Conservation (phyloP, 495 filamentous ascomycete species). For the Immersiella caudata region DNA sequence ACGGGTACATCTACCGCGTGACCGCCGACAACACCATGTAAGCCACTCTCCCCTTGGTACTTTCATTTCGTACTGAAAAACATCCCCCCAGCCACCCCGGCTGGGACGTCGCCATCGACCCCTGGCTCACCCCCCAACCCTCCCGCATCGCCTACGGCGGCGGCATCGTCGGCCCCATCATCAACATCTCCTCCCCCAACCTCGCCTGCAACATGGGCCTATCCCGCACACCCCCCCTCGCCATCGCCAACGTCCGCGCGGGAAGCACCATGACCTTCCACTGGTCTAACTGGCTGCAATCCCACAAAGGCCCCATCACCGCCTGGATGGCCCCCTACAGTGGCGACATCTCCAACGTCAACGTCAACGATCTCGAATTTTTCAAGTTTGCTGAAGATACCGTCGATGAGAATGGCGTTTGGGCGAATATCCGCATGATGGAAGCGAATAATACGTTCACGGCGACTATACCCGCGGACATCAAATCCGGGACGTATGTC, state of each 20-base stretch:
- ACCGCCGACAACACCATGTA: background rate
- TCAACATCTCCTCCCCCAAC: slow-evolving; percentile 44
- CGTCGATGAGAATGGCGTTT: slow-evolving; percentile 45
- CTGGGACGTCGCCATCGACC: slow-evolving; percentile 29
- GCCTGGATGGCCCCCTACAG: slow-evolving; percentile 34
- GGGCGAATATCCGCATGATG: slow-evolving; percentile 56
- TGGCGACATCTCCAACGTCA: slow-evolving; percentile 46
- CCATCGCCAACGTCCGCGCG: slow-evolving; percentile 50
- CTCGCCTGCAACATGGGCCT: slow-evolving; percentile 66
- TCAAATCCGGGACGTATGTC: slow-evolving; percentile 62
- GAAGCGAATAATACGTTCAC: slow-evolving; percentile 58
- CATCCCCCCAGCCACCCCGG: slow-evolving; percentile 27
- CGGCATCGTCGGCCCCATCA: slow-evolving; percentile 48
- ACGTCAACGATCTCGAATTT: slow-evolving; percentile 63
- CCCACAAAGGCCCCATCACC: slow-evolving; percentile 66
- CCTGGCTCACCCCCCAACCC: slow-evolving; percentile 10
- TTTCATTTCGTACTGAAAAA: background rate
- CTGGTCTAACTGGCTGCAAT: slow-evolving; percentile 62
- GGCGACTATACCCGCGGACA: slow-evolving; percentile 58
- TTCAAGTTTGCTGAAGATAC: slow-evolving; percentile 67
- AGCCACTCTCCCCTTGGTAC: slow-evolving; percentile 8
- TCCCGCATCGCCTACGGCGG: slow-evolving; percentile 28
- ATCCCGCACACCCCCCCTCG: slow-evolving; percentile 52
- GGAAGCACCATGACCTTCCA: slow-evolving; percentile 56
- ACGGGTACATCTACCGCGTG: background rate